Evolutionary conservation across 2,329 filamentous ascomycete genomes (phyloP), one percentile per base, ranked within the genome.

Genomic region (Dactylellina parvicollis): DNA sequence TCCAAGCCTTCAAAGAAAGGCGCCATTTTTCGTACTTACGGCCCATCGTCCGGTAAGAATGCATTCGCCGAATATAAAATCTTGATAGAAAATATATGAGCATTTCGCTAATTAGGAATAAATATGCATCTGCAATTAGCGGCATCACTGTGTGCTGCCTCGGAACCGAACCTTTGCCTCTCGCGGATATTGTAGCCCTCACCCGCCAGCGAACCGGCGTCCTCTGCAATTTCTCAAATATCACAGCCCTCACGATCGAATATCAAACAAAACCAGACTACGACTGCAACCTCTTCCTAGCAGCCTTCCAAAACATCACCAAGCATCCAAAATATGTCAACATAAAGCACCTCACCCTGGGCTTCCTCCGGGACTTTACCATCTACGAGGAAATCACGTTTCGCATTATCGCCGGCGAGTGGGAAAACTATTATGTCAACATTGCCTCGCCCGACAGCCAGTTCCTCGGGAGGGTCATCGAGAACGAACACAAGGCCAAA

Each of bases 401-500:
- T n/a, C n/a, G n/a, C 26, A 36, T 24, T 2, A n/a, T 54, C 28
- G 28, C 9, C 3, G 18, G 20, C 10, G 28, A 50, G 26, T 50
- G 10, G 14, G 47, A 50, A 18, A 26, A 28, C n/a, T 50, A 32
- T 28, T 50, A 50, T 32, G 47, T 50, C 24, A 50, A 50, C n/a
- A 24, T 50, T 16, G 12, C 14, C 3, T 8, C 24, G 26, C 12
- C 16, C 3, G 18, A 54, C 32, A 18, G 49, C 14, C 14, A 24
- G 10, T 54, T 54, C 32, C 49, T 54, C 32, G 49, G 49, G 10
- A 20, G 8, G 16, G 32, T 54, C 18, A 22, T 54, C n/a, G 49
- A 54, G 38, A 26, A 22, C 1, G n/a, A 24, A 1, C 16, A 54
- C 8, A 30, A 32, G 3, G 12, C n/a, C 30, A n/a, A n/a, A 3